Base-by-base conservation (phyloP, 2,329 filamentous ascomycete species). In the Triangularia verruculosa region DNA sequence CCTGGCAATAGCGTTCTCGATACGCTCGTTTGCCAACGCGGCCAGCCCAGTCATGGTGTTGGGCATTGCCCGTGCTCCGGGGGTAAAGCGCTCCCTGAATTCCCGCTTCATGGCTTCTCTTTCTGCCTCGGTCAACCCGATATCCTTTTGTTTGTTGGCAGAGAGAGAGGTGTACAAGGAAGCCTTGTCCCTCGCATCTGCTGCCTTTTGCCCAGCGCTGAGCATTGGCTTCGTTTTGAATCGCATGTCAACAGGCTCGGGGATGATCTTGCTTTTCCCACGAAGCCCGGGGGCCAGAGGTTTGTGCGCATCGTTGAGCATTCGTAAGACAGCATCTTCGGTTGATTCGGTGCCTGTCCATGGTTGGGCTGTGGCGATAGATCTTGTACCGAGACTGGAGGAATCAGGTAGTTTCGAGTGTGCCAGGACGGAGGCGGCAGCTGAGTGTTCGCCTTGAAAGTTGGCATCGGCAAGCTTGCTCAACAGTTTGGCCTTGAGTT, bases 1-100 rank as follows among this genome's bases (percentile, higher is more conserved):
- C 30, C 93, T 82, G 0, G 92, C 90, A 71, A 98, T 97, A 5
- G 95, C 95, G 73, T 97, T 89, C 74, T 97, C 94, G 65, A 99
- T 98, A 22, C 71, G 76, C 77, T 97, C 89, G 74, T 98, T 97
- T 1, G 95, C 95, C 58, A 98, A 77, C 0, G 90, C 90, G 3
- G 89, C 85, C 13, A 99, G 79, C 0, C 93, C 95, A 32, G 89
- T 85, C 1, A 98, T 78, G 0, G 91, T 88, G 62, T 88, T 89
- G 1, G 93, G 92, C 76, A 96, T 85, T 0, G 86, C 81, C 55
- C 92, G 83, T 2, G 88, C 89, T 1, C 83, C 86, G 0, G 93
- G 88, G 15, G 85, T 80, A 70, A 98, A 97, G 0, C 93, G 84
- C 63, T 96, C 93, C 39, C 89, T 88, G 64, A 98, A 84, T 72